Evolutionary conservation across 352 stramenopile genomes (phyloP).

Genomic region (Globisporangium megalacanthum): DNA sequence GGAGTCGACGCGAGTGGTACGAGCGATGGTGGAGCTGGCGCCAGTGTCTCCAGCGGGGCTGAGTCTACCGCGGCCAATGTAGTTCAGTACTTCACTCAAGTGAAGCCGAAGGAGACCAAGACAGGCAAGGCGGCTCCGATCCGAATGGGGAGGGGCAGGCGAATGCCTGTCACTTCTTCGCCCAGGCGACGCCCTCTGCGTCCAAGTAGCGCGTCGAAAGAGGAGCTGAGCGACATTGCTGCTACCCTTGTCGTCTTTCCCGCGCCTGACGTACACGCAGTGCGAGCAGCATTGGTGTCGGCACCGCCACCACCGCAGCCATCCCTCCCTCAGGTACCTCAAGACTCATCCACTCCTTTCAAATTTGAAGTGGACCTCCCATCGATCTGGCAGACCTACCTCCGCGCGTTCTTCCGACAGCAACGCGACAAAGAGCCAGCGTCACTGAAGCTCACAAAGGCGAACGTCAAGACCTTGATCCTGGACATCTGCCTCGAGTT

Average conservation of each 20-base stretch:
- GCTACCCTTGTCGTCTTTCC: not conserved
- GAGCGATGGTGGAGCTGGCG: not conserved
- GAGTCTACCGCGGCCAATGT: not conserved
- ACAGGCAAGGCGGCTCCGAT: not conserved
- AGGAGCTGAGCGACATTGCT: slow-evolving; percentile 11
- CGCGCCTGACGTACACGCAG: not conserved
- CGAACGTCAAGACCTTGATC: slow-evolving; percentile 41
- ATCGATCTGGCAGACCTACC: slow-evolving; percentile 33
- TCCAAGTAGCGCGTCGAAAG: slow-evolving; percentile 14
- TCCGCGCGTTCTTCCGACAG: slow-evolving; percentile 19
- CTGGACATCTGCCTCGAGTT: slow-evolving; percentile 76
- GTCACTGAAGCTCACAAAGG: slow-evolving; percentile 14
- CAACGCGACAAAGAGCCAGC: slow-evolving; percentile 2
- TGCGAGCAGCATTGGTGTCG: not conserved
- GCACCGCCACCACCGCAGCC: not conserved
- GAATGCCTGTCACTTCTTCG: not conserved
- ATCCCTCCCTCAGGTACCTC: not conserved
- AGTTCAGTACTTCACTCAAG: slow-evolving; percentile 7
- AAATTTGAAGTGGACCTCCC: slow-evolving; percentile 17
- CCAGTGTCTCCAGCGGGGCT: no score
- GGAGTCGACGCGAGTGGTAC: not conserved
- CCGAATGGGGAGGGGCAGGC: slow-evolving; percentile 1
- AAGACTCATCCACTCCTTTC: not conserved
- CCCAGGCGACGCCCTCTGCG: slow-evolving; percentile 13
- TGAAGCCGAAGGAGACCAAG: slow-evolving; percentile 13